Evolutionary conservation across 306 rosid species (phyloP), one percentile per base, ranked within the genome.

Genomic region (Arachis stenosperma): DNA sequence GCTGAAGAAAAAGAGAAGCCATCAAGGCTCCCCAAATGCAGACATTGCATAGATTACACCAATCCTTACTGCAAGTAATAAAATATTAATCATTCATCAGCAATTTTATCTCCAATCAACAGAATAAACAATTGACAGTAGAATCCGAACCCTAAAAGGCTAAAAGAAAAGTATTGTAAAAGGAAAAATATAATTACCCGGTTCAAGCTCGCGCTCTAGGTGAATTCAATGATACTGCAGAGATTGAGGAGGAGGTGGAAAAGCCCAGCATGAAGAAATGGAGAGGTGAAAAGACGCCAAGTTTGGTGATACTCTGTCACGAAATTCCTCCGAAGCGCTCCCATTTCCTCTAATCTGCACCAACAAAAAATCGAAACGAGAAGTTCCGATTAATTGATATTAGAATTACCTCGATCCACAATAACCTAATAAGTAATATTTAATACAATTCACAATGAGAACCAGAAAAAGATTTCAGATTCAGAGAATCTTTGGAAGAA

Each of bases 271-370:
- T 94, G 95, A 74, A 94, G 77, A 66, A 89, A 76, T 8, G 96
- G 92, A 85, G 85, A 94, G 17, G 95, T 86, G 74, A 91, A 91
- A 76, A 94, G 87, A 47, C 95, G 97, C 98, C 96, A 94, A 6
- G 78, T 85, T 70, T 91, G 89, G 67, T 65, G 92, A 79, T 78
- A 40, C 51, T 87, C 87, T 9, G 73, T 67, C 78, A 91, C 75
- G 65, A 83, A 71, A 14, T 13, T 76, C 37, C 84, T 46, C 65
- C 65, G 73, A 82, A 94, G 90, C 61, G 95, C 96, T 77, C 98
- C 98, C 87, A 91, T 82, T 81, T 91, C 88, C 78, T 84, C 92
- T 58, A 94, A 82, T 89, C 98, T 94, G 86, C 78, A 80, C 8
- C 13, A 33, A 14, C 36, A 65, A 6, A 5, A 42, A 42, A 42